Base-by-base conservation (phyloP, 2,329 filamentous ascomycete genomes). In the Shiraia sp. region DNA sequence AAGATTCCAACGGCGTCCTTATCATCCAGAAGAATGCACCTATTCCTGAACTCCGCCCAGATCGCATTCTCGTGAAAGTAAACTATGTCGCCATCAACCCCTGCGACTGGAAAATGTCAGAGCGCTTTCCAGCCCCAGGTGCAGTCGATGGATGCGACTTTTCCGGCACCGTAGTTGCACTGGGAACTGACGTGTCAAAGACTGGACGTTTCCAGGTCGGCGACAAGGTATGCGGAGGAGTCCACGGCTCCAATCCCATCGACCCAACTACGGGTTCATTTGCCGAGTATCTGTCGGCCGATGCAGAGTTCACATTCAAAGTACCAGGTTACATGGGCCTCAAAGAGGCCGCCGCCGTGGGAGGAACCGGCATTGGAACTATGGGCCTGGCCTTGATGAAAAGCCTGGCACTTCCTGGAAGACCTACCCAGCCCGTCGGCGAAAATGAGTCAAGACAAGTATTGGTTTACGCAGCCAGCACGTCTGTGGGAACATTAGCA, bases 381-480 rank as follows among this genome's bases (percentile, higher is more conserved):
- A 2, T 67, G 51, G 58, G 55, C 70, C 4, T 68, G 64, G 1
- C 42, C 70, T 2, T 74, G 69, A 36, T 71, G 66, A 1, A 58
- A 59, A 66, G 59, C 24, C 51, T 74, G 5, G 42, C 40, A 9
- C 62, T 74, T 8, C 42, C 36, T 33, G 64, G 29, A 46, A 47
- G 10, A 3, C 22, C 26, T 3, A 15, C 17, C n/a, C 13, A 10
- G 10, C 28, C 19, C 2, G 24, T n/a, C 17, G 10, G 5, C 6
- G 4, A 15, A 13, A 10, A 19, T 6, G n/a, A 51, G 28, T 3
- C 50, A 42, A 16, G 13, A 36, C 3, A 24, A 31, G 50, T 75
- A 3, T 74, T 71, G 63, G 72, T 49, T 2, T 40, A 41, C 13
- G 46, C 33, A 3, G 46, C 29, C 2, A 29, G 30, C 10, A 49